Conservation (phyloP, 2,329 filamentous ascomycete species). For the Aspergillus sp. region DNA sequence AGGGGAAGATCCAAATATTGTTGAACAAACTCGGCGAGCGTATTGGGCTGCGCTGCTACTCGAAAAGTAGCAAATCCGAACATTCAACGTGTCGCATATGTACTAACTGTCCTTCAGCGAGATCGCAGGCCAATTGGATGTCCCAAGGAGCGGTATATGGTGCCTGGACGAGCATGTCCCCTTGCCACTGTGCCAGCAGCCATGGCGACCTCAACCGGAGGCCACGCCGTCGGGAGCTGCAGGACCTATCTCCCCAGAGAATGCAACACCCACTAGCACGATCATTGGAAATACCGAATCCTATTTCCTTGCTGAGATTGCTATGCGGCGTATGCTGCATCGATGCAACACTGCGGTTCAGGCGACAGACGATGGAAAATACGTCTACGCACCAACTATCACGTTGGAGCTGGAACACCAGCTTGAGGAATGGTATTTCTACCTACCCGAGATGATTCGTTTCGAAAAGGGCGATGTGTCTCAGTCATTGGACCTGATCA, state of each 20-base stretch:
- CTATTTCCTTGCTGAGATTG: conserved; percentile 34
- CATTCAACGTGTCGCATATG: neutral
- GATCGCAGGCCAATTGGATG: conserved; percentile 25
- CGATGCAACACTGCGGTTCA: conserved; percentile 26
- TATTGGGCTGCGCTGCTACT: conserved; percentile 27
- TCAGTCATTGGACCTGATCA: neutral
- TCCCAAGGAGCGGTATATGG: conserved; percentile 29
- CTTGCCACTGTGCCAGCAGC: conserved; percentile 21
- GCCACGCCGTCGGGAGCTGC: conserved; percentile 4
- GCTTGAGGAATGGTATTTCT: conserved; percentile 30
- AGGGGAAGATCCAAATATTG: conserved; percentile 5
- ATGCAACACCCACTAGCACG: conserved; percentile 3
- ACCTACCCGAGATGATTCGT: conserved; percentile 25
- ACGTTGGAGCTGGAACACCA: conserved; percentile 29
- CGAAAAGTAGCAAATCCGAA: conserved; percentile 18
- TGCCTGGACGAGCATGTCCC: conserved; percentile 24
- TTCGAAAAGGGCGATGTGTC: conserved; percentile 16
- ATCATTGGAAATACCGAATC: conserved; percentile 11
- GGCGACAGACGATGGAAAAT: conserved; percentile 13
- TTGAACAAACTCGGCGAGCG: conserved; percentile 18
- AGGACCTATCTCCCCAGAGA: neutral
- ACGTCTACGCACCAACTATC: conserved; percentile 26
- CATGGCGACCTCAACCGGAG: conserved; percentile 21
- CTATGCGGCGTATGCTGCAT: conserved; percentile 34
- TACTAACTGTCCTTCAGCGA: conserved; percentile 15